Percentiles rank a stretch among this genome's conserved stretches.
Conservation (phyloP, 1,284 basidiomycete genomes). For the Mycena sp. region DNA sequence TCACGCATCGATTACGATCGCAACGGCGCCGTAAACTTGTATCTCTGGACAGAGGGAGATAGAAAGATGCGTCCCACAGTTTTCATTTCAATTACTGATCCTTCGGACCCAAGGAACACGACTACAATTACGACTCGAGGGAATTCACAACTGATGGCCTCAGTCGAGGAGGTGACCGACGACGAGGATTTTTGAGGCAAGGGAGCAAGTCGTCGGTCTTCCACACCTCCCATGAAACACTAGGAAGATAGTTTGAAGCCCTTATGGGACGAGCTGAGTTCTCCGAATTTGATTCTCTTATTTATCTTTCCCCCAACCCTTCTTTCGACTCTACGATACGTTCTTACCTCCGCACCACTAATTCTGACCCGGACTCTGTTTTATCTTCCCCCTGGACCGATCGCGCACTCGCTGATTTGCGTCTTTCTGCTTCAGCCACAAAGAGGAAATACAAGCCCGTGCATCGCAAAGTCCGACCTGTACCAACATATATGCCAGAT, state of each 20-base stretch:
- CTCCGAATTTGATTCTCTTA: slow-evolving; percentile 28
- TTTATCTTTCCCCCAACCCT: slow-evolving; percentile 24
- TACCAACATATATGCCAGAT: slow-evolving; percentile 43
- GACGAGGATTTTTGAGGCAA: slow-evolving; percentile 27
- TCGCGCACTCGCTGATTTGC: slow-evolving; percentile 17
- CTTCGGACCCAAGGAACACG: slow-evolving; percentile 13
- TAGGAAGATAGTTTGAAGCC: slow-evolving; percentile 30
- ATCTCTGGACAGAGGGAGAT: slow-evolving; percentile 7
- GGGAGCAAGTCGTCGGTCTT: slow-evolving; percentile 17
- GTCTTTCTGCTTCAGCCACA: neutral
- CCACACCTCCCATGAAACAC: slow-evolving; percentile 15
- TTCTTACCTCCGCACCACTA: slow-evolving; percentile 1
- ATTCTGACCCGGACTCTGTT: slow-evolving; percentile 5
- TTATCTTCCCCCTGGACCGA: slow-evolving; percentile 27
- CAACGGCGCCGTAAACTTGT: slow-evolving; percentile 34
- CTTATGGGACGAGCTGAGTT: slow-evolving; percentile 27
- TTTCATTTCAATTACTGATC: slow-evolving; percentile 21
- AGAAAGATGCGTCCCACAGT: neutral
- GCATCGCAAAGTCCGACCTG: slow-evolving; percentile 41
- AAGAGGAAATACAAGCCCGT: slow-evolving; percentile 42
- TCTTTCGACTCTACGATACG: slow-evolving; percentile 29
- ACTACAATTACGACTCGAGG: slow-evolving; percentile 6
- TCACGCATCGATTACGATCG: slow-evolving; percentile 38
- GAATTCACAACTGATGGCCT: neutral
- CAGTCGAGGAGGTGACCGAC: slow-evolving; percentile 20